Evolutionary conservation across 352 stramenopile genomes (phyloP).

Genomic region (Globisporangium paddicum): DNA sequence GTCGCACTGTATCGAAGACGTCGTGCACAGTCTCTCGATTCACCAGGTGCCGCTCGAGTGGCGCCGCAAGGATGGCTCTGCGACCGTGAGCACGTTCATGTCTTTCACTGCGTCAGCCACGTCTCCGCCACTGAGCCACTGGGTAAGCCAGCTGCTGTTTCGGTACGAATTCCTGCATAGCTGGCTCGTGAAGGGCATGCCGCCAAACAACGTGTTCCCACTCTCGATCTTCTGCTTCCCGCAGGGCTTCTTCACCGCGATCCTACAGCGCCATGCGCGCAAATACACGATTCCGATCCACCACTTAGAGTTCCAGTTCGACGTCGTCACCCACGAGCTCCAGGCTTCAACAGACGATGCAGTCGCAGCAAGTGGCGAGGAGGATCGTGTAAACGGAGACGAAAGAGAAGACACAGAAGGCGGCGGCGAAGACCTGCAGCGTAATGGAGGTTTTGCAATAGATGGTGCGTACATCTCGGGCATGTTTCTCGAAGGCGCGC

Average conservation of each 20-base stretch:
- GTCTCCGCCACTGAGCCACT: slow-evolving; percentile 30
- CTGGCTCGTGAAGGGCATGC: slow-evolving; percentile 32
- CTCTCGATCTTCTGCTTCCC: slow-evolving; percentile 71
- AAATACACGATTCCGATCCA: slow-evolving; percentile 70
- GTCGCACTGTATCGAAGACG: slow-evolving; percentile 46
- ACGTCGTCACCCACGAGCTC: slow-evolving; percentile 44
- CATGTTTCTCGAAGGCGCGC: slow-evolving; percentile 63
- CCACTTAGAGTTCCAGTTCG: slow-evolving; percentile 71
- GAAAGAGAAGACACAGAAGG: slow-evolving; percentile 10
- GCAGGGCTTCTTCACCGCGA: slow-evolving; percentile 72
- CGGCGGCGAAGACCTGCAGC: neutral
- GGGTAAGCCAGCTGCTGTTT: slow-evolving; percentile 50
- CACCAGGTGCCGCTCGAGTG: slow-evolving; percentile 59
- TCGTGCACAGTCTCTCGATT: slow-evolving; percentile 40
- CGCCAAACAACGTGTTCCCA: slow-evolving; percentile 33
- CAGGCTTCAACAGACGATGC: slow-evolving; percentile 1
- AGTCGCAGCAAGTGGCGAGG: neutral
- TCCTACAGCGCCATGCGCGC: slow-evolving; percentile 67
- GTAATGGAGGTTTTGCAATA: slow-evolving; percentile 14
- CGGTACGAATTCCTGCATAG: slow-evolving; percentile 52
- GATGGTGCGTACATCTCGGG: slow-evolving; percentile 60
- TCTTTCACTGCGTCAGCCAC: slow-evolving; percentile 9
- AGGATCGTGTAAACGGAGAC: neutral
- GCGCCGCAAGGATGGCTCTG: slow-evolving; percentile 33
- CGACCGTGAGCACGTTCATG: slow-evolving; percentile 7